A percentile compares a stretch with the other conserved stretches of the same genome.
Conservation (phyloP, 768 basidiomycete genomes). For the Mycena latifolia region DNA sequence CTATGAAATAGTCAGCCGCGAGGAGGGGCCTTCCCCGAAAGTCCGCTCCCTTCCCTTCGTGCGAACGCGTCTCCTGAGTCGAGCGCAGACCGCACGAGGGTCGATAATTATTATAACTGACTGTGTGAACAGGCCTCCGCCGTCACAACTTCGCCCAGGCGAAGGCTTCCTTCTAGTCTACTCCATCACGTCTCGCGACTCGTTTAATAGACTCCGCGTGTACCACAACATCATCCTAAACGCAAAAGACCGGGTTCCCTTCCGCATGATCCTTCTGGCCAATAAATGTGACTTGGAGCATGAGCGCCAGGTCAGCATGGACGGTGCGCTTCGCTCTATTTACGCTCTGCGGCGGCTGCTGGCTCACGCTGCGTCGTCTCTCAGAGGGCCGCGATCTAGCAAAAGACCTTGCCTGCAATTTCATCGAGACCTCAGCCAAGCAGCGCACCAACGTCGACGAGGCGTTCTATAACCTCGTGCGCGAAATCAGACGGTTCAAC, state of each 20-base stretch:
- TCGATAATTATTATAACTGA: neutral
- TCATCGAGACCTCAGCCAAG: constrained; percentile 97
- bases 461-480: constrained; percentile 92
- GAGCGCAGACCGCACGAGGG: neutral
- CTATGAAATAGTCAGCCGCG: constrained; percentile 87
- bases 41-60: neutral
- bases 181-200: constrained; percentile 95
- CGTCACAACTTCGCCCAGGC: constrained; percentile 98
- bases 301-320: constrained; percentile 95
- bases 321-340: constrained; percentile 66
- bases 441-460: constrained; percentile 97
- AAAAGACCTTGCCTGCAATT: constrained; percentile 93
- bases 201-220: constrained; percentile 95
- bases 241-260: constrained; percentile 95
- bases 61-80: neutral
- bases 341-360: neutral
- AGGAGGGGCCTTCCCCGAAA: no score
- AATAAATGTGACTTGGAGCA: constrained; percentile 98
- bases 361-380: no score
- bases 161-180: constrained; percentile 99
- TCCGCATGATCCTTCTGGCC: constrained; percentile 95
- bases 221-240: constrained; percentile 97
- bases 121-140: constrained; percentile 80
- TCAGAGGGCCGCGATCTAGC: constrained; percentile 98
- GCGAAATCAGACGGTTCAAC: constrained; percentile 94